Evolutionary conservation across 1,139 yeast genomes (phyloP).

Genomic region (Meyerozyma sp.): DNA sequence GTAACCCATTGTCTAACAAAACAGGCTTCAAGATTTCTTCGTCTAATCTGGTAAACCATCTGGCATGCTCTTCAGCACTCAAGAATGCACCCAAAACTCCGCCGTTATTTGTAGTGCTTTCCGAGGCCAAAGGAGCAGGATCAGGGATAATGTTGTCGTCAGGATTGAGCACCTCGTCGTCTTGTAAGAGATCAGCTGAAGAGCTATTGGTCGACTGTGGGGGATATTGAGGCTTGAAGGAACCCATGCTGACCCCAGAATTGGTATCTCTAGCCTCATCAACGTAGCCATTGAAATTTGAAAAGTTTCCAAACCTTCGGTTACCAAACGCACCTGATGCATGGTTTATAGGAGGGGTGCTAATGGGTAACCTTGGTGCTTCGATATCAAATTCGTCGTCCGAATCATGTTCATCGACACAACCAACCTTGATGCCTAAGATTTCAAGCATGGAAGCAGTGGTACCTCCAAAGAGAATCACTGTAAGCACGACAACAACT

Average conservation of each 20-base stretch:
- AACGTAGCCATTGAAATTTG: not conserved
- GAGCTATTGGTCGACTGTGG: conserved; percentile 1
- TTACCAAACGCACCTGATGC: not conserved
- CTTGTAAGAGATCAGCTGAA: not conserved
- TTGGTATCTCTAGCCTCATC: not conserved
- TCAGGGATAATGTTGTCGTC: not conserved
- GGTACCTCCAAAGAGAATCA: conserved; percentile 95
- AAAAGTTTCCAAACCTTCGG: conserved; percentile 1
- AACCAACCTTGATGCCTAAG: conserved; percentile 87
- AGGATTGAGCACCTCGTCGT: not conserved
- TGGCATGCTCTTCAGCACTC: conserved; percentile 71
- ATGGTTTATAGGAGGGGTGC: conserved; percentile 1
- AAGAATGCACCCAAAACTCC: conserved; percentile 40
- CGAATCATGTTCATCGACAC: conserved; percentile 70
- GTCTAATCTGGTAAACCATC: conserved; percentile 91
- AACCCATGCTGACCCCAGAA: not conserved
- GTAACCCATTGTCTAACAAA: conserved; percentile 48
- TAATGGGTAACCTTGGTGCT: conserved; percentile 48
- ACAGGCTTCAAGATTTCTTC: conserved; percentile 97
- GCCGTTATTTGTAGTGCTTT: conserved; percentile 4
- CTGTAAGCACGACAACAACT: conserved; percentile 94
- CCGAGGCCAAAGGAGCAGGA: not conserved
- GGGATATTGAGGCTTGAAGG: not conserved
- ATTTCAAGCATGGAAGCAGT: conserved; percentile 98
- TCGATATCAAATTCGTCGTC: conserved; percentile 97